Conservation (phyloP, 2,329 filamentous ascomycete species). For the Pseudogymnoascus sp. region DNA sequence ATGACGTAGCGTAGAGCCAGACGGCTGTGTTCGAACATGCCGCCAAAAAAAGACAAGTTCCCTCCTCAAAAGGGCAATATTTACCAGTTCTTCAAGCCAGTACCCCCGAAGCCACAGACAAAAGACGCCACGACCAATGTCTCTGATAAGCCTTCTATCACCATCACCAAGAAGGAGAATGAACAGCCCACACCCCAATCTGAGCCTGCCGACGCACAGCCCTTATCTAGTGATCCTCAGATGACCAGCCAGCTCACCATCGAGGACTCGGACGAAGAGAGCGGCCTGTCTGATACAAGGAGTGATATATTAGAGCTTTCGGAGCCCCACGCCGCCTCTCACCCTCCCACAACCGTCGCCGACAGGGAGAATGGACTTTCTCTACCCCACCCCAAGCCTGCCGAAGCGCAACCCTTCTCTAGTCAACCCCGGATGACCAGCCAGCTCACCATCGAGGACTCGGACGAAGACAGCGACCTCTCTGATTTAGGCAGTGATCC, state of each 20-base stretch:
- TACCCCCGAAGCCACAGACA: conserved; percentile 56
- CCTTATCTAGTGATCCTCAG: background rate
- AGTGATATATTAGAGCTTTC: background rate
- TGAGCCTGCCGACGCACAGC: background rate
- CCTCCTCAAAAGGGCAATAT: conserved; percentile 17
- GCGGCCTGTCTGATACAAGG: background rate
- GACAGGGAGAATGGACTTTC: background rate
- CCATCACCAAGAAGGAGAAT: background rate
- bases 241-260: conserved; percentile 1
- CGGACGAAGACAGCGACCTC: conserved; percentile 5
- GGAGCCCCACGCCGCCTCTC: background rate
- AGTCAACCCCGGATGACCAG: background rate
- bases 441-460: background rate
- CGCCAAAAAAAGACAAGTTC: background rate
- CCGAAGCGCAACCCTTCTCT: background rate
- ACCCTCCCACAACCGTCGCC: background rate
- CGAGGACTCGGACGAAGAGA: conserved; percentile 13
- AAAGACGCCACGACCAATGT: background rate
- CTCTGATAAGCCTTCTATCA: background rate
- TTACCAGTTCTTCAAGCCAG: conserved; percentile 49
- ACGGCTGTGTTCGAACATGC: conserved; percentile 6
- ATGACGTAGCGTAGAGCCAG: conserved; percentile 1
- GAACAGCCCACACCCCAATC: background rate
- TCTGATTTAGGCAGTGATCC: background rate
- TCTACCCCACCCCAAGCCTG: background rate